Percentiles rank a stretch among this genome's conserved stretches.
Conservation (phyloP, 345 rosid genomes). For the Camelina hispida region DNA sequence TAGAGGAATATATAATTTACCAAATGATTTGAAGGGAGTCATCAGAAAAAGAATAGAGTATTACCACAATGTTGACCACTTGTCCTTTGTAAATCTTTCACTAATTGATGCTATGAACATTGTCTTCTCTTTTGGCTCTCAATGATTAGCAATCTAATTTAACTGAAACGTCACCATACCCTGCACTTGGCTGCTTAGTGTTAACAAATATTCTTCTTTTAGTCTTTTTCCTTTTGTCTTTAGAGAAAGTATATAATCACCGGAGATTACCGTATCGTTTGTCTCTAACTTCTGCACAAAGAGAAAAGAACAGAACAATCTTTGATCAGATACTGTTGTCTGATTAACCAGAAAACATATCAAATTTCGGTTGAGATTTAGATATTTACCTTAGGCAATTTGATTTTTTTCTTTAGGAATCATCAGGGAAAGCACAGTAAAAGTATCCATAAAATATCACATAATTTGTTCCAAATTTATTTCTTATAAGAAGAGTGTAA, state of each 20-base stretch:
- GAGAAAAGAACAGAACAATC: conserved; percentile 30
- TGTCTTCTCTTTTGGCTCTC: conserved; percentile 22
- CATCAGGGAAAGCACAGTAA: background rate
- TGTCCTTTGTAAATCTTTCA: conserved; percentile 41
- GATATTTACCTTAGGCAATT: background rate
- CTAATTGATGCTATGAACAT: conserved; percentile 37
- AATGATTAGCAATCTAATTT: conserved; percentile 39
- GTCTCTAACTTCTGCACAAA: conserved; percentile 2
- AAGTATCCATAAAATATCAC: conserved; percentile 2
- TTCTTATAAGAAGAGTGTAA: background rate
- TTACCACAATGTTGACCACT: conserved; percentile 39
- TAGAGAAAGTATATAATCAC: conserved; percentile 18
- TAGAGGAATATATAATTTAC: background rate
- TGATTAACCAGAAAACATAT: conserved; percentile 27
- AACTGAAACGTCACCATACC: conserved; percentile 41
- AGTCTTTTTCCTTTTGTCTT: conserved; percentile 12
- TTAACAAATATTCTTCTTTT: conserved; percentile 3
- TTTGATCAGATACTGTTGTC: conserved; percentile 39
- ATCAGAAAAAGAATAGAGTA: conserved; percentile 28
- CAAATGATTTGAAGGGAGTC: conserved; percentile 34
- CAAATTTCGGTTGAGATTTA: conserved; percentile 23
- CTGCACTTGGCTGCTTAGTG: conserved; percentile 42
- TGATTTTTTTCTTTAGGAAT: background rate
- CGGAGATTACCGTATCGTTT: conserved; percentile 10
- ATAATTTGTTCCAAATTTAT: background rate